phyloP scores from a whole-genome alignment of 192 early-diverging fungal genomes.

The Backusella mclennaniae region DNA sequence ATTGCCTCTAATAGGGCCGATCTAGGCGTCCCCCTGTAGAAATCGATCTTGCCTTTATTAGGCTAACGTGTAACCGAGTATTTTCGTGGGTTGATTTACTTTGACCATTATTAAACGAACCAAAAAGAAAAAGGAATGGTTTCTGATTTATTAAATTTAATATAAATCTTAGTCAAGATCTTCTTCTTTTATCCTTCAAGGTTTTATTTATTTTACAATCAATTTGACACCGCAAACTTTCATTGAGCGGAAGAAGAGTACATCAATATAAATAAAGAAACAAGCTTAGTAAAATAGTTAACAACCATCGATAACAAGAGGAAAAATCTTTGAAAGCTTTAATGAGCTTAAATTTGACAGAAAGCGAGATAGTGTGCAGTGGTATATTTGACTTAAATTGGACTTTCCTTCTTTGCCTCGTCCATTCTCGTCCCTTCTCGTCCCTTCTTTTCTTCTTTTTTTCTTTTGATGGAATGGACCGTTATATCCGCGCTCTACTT shows the following conservation, averaged over 20 bases:
- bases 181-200: not conserved
- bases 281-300: not conserved
- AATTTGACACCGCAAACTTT: not conserved
- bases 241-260: not conserved
- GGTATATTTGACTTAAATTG: not conserved
- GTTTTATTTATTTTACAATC: not conserved
- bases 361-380: not conserved
- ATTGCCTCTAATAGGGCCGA: not conserved
- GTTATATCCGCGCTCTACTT: not conserved
- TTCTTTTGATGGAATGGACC: not conserved
- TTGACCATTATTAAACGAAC: not conserved
- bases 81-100: not conserved
- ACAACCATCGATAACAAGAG: not conserved
- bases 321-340: not conserved
- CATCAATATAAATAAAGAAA: not conserved
- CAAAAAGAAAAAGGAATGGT: not conserved
- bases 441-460: not conserved
- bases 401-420: not conserved
- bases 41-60: not conserved
- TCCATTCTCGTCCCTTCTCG: not conserved
- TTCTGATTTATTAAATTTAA: not conserved
- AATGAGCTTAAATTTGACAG: not conserved
- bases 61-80: not conserved
- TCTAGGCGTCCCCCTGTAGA: not conserved
- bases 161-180: not conserved